phyloP scores from a whole-genome alignment of 2,329 filamentous ascomycete genomes.

The Aspergillus eucalypticola region DNA sequence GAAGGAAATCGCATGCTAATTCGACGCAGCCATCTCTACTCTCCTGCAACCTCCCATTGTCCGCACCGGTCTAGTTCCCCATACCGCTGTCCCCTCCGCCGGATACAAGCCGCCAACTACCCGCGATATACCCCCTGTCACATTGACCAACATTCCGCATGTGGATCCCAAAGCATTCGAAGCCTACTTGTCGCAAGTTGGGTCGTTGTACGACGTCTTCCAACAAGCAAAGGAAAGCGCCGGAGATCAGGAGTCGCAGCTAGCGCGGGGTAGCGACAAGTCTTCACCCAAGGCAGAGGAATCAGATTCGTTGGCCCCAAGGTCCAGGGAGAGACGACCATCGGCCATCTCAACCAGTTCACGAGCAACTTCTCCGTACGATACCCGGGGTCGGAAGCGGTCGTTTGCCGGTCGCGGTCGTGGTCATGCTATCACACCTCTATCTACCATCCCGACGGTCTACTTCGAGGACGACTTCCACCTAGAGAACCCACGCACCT shows the following conservation, averaged over 20 bases:
- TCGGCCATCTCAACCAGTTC: conserved; percentile 46
- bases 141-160: conserved; percentile 81
- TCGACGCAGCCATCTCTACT: conserved; percentile 74
- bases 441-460: conserved; percentile 88
- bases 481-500: conserved; percentile 91
- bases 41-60: conserved; percentile 89
- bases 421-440: conserved; percentile 72
- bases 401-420: conserved; percentile 57
- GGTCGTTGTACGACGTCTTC: conserved; percentile 83
- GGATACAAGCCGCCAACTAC: conserved; percentile 80
- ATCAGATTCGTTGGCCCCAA: conserved; percentile 50
- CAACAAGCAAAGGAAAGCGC: conserved; percentile 77
- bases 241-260: conserved; percentile 59
- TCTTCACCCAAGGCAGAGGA: conserved; percentile 49
- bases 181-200: conserved; percentile 81
- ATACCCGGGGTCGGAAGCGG: conserved; percentile 51
- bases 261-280: conserved; percentile 49
- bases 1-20: conserved; percentile 13
- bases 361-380: conserved; percentile 49
- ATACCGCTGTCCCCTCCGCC: conserved; percentile 67
- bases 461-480: conserved; percentile 97
- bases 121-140: conserved; percentile 89
- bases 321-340: conserved; percentile 44
- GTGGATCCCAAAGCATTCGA: conserved; percentile 79
- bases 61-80: conserved; percentile 79